Conservation (phyloP, 352 stramenopile genomes). For the Globisporangium nodosum region DNA sequence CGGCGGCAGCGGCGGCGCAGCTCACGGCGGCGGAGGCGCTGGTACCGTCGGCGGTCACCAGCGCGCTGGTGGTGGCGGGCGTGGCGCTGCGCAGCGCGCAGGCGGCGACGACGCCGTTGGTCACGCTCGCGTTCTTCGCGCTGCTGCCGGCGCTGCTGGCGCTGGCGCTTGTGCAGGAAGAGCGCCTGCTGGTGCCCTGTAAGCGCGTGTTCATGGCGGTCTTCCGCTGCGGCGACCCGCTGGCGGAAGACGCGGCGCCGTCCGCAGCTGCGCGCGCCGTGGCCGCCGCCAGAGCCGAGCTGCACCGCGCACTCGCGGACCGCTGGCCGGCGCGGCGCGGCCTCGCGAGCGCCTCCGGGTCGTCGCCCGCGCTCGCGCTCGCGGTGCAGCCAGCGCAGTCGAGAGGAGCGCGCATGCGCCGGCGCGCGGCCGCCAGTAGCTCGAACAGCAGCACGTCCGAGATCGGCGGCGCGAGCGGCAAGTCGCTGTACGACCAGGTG, state of each 20-base stretch:
- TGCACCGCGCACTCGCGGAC: slow-evolving; percentile 40
- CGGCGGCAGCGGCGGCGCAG: neutral
- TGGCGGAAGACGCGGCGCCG: slow-evolving; percentile 12
- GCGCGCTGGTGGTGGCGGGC: slow-evolving; percentile 10
- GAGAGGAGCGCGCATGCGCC: slow-evolving; percentile 1
- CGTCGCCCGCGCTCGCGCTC: slow-evolving; percentile 18
- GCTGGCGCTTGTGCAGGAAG: slow-evolving; percentile 34
- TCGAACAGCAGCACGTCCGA: slow-evolving; percentile 11
- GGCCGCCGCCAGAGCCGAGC: slow-evolving; percentile 26
- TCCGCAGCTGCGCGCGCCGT: slow-evolving; percentile 17
- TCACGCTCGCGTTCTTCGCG: slow-evolving; percentile 47
- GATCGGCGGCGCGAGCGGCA: slow-evolving; percentile 20
- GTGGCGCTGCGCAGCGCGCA: slow-evolving; percentile 8
- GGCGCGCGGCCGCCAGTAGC: slow-evolving; percentile 4
- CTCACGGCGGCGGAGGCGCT: slow-evolving; percentile 10
- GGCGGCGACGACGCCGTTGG: slow-evolving; percentile 14
- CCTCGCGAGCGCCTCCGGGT: neutral
- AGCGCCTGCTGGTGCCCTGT: slow-evolving; percentile 27
- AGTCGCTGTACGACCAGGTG: slow-evolving; percentile 69
- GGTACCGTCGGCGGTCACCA: slow-evolving; percentile 22
- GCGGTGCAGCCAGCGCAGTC: slow-evolving; percentile 2
- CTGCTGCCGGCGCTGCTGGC: slow-evolving; percentile 44
- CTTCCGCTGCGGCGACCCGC: slow-evolving; percentile 8
- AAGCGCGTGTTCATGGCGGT: slow-evolving; percentile 17
- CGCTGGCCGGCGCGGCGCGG: slow-evolving; percentile 22